Base-by-base conservation (phyloP, 306 rosid species). In the Casuarina equisetifolia region DNA sequence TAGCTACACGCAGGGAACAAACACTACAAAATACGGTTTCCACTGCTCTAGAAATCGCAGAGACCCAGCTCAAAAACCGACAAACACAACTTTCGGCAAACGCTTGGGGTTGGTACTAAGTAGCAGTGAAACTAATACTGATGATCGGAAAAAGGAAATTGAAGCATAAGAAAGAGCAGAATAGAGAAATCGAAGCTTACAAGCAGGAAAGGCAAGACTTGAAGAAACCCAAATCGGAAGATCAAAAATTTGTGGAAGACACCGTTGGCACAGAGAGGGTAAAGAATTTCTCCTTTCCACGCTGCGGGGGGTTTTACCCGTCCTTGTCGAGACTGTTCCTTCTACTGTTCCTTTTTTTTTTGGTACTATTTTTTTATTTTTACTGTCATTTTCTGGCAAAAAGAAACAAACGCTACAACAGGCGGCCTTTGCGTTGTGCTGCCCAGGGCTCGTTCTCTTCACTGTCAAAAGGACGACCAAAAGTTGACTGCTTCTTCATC, bases 161-260 rank as follows among this genome's bases (percentile, higher is more conserved):
- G 66, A 85, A 73, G 58, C 74, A 39, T 32, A 13, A 5, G 11
- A 63, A 63, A 3, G 13, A 38, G 19, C 76, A 46, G 53, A 54
- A 40, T 54, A 74, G 75, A 62, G 52, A 48, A 59, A 85, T 81
- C 74, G 63, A 72, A 75, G 78, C 79, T 81, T 72, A 83, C 86
- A 84, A 11, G 79, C 38, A 77, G 70, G 64, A 61, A 39, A 20
- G 73, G 50, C 35, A 69, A 62, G 54, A 73, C 63, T 48, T 25
- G 39, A 11, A 16, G 44, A 38, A 80, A 78, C 88, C 79, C 74
- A 75, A 80, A 62, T n/a, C 73, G 19, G 19, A 35, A 20, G 15
- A 75, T 67, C 63, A 76, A 76, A 69, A 69, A 59, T 50, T 46
- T 76, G 84, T 68, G 49, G 76, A 76, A 77, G 75, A 50, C 70